phyloP scores from a whole-genome alignment of 177 flowering plant genomes.

The Vitis hybrid region DNA sequence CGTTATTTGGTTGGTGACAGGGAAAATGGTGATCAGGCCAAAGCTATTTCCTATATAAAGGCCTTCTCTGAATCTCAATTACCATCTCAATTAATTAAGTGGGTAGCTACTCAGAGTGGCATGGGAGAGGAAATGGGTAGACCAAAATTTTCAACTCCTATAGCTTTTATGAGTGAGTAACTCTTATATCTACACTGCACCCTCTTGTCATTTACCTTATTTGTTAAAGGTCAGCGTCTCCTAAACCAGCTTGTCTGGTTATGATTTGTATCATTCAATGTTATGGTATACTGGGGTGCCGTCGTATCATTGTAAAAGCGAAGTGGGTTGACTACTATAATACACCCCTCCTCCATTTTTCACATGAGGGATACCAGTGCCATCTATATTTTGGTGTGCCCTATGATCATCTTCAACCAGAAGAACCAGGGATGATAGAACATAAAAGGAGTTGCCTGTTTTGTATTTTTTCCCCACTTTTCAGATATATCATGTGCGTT shows the following conservation, averaged over 20 bases:
- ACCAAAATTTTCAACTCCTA: slow-evolving; percentile 25
- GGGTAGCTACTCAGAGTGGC: slow-evolving; percentile 18
- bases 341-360: not conserved
- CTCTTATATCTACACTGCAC: slow-evolving; percentile 1
- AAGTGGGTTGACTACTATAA: not conserved
- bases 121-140: slow-evolving; percentile 1
- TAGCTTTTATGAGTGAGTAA: slow-evolving; percentile 37
- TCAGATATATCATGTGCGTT: not conserved
- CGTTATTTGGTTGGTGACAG: slow-evolving; percentile 9
- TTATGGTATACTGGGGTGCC: not conserved
- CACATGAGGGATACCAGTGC: not conserved
- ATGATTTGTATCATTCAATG: not conserved
- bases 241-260: slow-evolving; percentile 6
- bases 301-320: not conserved
- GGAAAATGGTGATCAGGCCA: slow-evolving; percentile 20
- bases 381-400: no score
- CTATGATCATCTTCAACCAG: no score
- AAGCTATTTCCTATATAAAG: slow-evolving; percentile 13
- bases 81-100: slow-evolving; percentile 15
- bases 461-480: not conserved
- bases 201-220: not conserved
- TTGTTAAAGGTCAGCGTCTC: not conserved
- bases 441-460: not conserved
- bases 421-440: not conserved
- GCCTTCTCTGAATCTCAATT: slow-evolving; percentile 24